A percentile compares a stretch with the other conserved stretches of the same genome.
Evolutionary conservation across 306 rosid genomes (phyloP).

Genomic region (Fragaria nilgerrensis): DNA sequence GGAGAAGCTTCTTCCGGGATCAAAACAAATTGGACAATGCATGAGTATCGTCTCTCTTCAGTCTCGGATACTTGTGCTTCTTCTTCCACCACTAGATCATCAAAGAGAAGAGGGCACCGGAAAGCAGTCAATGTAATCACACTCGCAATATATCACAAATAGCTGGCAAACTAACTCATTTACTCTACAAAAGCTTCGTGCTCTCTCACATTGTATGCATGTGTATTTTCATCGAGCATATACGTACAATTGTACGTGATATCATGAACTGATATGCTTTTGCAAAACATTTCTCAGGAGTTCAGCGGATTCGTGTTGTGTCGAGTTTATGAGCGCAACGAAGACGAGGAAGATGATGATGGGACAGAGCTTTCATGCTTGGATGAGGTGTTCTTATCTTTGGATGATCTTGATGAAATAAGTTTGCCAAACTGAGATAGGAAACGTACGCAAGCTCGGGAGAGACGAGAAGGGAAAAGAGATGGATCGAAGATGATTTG

Average conservation of each 20-base stretch:
- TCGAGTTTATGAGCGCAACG: slow-evolving; percentile 59
- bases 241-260: not conserved
- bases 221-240: not conserved
- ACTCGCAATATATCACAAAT: not conserved
- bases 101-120: slow-evolving; percentile 53
- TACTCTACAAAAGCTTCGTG: not conserved
- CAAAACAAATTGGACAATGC: slow-evolving; percentile 90
- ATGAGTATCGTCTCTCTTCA: slow-evolving; percentile 64
- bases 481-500: not conserved
- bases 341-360: slow-evolving; percentile 41
- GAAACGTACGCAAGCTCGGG: not conserved
- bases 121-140: slow-evolving; percentile 46
- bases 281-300: slow-evolving; percentile 39
- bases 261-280: not conserved
- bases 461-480: not conserved
- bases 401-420: slow-evolving; percentile 95
- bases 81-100: slow-evolving; percentile 31
- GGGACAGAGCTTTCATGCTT: slow-evolving; percentile 83
- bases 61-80: slow-evolving; percentile 32
- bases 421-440: slow-evolving; percentile 61
- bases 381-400: slow-evolving; percentile 92
- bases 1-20: slow-evolving; percentile 55
- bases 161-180: not conserved
- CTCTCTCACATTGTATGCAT: not conserved
- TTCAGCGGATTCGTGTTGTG: slow-evolving; percentile 65